phyloP scores from a whole-genome alignment of 2,329 filamentous ascomycete genomes.

The Apiospora saccharicola region DNA sequence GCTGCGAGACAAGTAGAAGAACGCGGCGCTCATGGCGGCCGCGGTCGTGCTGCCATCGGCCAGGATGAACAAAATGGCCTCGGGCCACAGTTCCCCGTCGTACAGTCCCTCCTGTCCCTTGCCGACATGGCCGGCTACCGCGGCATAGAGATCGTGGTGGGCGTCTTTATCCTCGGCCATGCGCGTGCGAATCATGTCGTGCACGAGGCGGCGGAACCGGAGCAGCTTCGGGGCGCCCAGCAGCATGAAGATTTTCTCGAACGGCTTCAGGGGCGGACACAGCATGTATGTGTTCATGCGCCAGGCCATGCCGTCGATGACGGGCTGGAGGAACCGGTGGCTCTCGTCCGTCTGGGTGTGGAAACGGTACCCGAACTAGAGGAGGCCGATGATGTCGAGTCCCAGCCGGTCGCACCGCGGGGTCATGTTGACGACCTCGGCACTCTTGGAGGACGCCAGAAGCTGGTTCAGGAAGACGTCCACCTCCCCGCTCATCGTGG shows the following conservation, averaged over 20 bases:
- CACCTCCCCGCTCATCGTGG: conserved; percentile 28
- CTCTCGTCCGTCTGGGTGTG: neutral
- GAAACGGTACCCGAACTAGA: neutral
- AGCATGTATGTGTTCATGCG: conserved; percentile 31
- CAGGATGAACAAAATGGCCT: neutral
- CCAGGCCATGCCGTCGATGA: conserved; percentile 25
- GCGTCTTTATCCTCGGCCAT: conserved; percentile 27
- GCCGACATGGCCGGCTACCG: conserved; percentile 24
- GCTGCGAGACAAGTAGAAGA: neutral
- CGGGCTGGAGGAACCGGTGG: conserved; percentile 26
- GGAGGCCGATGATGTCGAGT: neutral
- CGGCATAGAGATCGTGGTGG: conserved; percentile 29
- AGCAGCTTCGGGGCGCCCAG: neutral
- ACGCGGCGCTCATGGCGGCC: neutral
- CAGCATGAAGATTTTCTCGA: conserved; percentile 13
- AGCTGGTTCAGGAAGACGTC: conserved; percentile 3
- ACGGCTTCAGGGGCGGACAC: conserved; percentile 29
- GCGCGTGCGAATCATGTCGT: conserved; percentile 29
- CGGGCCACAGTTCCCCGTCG: neutral
- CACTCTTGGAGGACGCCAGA: neutral
- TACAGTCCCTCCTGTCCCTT: neutral
- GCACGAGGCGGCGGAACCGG: conserved; percentile 25
- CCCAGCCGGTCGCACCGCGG: neutral
- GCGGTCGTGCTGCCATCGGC: neutral
- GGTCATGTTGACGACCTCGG: neutral